A percentile compares a stretch with the other conserved stretches of the same genome.
These are phyloP conservation scores for Mucor piriformis DNA, from an alignment of 371 early-diverging fungal species.

Conservation along the genomic window DNA sequence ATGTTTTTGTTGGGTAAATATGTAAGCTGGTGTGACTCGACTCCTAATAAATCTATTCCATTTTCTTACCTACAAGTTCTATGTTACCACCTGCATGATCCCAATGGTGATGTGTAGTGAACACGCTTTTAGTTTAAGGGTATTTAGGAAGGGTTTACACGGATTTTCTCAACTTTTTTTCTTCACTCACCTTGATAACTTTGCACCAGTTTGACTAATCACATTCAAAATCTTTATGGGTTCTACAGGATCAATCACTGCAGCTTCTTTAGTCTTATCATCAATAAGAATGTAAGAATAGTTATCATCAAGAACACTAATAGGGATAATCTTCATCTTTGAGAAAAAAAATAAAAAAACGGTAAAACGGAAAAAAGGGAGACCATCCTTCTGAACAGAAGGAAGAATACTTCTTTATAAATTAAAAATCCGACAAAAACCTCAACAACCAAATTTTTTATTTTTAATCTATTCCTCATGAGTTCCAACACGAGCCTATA, in stretches of 20 bases:
- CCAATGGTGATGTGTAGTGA: constrained; percentile 53
- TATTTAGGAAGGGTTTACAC: too few relatives aligned
- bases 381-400: not conserved
- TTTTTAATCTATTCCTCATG: constrained; percentile 5
- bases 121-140: not conserved
- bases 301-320: constrained; percentile 67
- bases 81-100: constrained; percentile 87
- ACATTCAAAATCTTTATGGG: constrained; percentile 56
- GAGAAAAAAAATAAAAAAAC: not conserved
- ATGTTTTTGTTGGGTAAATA: not conserved
- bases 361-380: not conserved
- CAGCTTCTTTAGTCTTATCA: constrained; percentile 61
- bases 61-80: constrained; percentile 31
- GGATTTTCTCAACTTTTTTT: not conserved
- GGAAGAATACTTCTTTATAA: not conserved
- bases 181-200: constrained; percentile 43
- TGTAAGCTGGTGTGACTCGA: constrained; percentile 28
- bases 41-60: constrained; percentile 14
- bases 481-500: constrained; percentile 31
- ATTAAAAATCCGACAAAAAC: not conserved
- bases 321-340: constrained; percentile 39
- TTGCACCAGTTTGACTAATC: constrained; percentile 49
- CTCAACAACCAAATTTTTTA: too few relatives aligned
- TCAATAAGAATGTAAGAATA: constrained; percentile 83
- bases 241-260: constrained; percentile 64